Base-by-base conservation (phyloP, 352 stramenopile species). In the Pythium dissimile region DNA sequence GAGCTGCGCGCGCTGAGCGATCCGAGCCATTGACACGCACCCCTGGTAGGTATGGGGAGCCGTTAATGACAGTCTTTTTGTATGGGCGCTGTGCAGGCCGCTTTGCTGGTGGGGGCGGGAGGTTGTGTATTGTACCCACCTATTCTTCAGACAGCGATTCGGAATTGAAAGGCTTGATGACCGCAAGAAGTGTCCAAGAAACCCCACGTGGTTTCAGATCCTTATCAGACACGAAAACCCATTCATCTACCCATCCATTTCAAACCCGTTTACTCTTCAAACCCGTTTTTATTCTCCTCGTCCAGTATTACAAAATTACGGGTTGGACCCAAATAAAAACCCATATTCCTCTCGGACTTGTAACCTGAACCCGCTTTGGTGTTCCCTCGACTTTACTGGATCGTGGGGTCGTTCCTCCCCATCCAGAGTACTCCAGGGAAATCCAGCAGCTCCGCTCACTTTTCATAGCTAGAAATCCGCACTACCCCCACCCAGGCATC, bases 51-150 rank as follows among this genome's bases (percentile, higher is more conserved):
- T 44, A 26, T 26, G 15, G 10, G 15, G 30, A 39, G 28, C n/a
- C n/a, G n/a, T 41, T 41, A 44, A 20, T 44, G n/a, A 26, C 15
- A 20, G 37, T 44, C 18, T 26, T 8, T 42, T n/a, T n/a, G n/a
- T n/a, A n/a, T n/a, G n/a, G n/a, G n/a, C n/a, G n/a, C n/a, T n/a
- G n/a, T n/a, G n/a, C n/a, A n/a, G n/a, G n/a, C n/a, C n/a, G n/a
- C n/a, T n/a, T n/a, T n/a, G n/a, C n/a, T n/a, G n/a, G n/a, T n/a
- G n/a, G n/a, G n/a, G n/a, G n/a, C n/a, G n/a, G n/a, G n/a, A n/a
- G n/a, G n/a, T n/a, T n/a, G n/a, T n/a, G n/a, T n/a, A n/a, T n/a
- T 56, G 48, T 56, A 56, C 48, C 48, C 48, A 56, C 48, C 12
- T 47, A 5, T 18, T 44, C 2, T 44, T 27, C 38, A 24, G 37